Percentiles rank a stretch among this genome's conserved stretches.
Evolutionary conservation across 441 rosid genomes (phyloP).

Genomic region (Erysimum cheiri): DNA sequence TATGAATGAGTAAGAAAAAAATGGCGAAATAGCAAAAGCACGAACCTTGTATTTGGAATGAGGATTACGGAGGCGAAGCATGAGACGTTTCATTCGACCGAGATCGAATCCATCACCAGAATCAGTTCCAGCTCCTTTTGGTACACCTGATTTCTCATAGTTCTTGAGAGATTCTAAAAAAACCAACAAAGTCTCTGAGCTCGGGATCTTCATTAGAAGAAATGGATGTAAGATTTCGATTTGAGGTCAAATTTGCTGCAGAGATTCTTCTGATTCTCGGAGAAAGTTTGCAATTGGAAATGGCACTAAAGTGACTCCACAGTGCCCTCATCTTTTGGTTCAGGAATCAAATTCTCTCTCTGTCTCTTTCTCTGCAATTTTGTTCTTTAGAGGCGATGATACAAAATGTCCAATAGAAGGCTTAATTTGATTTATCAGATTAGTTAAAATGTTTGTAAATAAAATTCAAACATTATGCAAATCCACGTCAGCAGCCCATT

Average conservation of each 20-base stretch:
- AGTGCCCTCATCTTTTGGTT: conserved; percentile 44
- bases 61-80: conserved; percentile 79
- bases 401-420: too few relatives aligned
- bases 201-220: conserved; percentile 53
- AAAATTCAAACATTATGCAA: too few relatives aligned
- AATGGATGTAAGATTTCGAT: conserved; percentile 36
- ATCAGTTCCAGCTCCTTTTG: conserved; percentile 87
- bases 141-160: conserved; percentile 84
- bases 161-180: conserved; percentile 82
- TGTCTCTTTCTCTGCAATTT: background rate
- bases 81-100: conserved; percentile 73
- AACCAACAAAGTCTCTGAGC: conserved; percentile 58
- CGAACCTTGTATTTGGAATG: conserved; percentile 71
- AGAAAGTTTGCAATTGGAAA: conserved; percentile 26
- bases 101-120: conserved; percentile 87
- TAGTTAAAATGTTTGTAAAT: too few relatives aligned
- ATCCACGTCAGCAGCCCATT: too few relatives aligned
- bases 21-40: conserved; percentile 33
- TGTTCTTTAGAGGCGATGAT: background rate
- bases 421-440: too few relatives aligned
- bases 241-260: conserved; percentile 22
- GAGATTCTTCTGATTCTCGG: background rate
- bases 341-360: background rate
- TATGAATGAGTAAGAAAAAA: background rate
- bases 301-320: conserved; percentile 26